Conservation (phyloP, 805 yeast genomes). For the Starmerella kuoi region DNA sequence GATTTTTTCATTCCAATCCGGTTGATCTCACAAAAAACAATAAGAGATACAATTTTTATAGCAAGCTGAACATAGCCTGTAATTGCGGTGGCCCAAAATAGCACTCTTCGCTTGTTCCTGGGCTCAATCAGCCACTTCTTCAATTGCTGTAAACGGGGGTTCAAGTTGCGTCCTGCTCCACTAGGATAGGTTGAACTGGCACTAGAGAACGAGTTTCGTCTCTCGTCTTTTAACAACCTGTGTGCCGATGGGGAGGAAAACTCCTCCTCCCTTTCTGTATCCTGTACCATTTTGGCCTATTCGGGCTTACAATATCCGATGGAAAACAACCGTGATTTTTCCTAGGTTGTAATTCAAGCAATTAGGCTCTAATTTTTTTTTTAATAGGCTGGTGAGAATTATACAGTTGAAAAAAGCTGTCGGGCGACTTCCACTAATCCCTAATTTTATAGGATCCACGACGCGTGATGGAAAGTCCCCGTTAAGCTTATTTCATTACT, state of each 20-base stretch:
- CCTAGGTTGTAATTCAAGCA: too few relatives aligned
- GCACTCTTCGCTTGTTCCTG: constrained; percentile 7
- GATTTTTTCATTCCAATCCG: constrained; percentile 5
- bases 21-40: constrained; percentile 11
- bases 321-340: too few relatives aligned
- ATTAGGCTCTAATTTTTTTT: too few relatives aligned
- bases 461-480: neutral
- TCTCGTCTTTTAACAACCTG: constrained; percentile 2
- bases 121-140: constrained; percentile 8
- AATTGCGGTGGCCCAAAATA: constrained; percentile 11
- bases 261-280: neutral
- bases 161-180: neutral
- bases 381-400: neutral
- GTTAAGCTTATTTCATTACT: neutral
- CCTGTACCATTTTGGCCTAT: constrained; percentile 1
- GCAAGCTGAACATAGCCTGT: constrained; percentile 15
- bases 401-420: neutral
- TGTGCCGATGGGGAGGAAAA: constrained; percentile 5
- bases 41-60: constrained; percentile 13
- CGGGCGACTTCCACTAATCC: neutral
- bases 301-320: too few relatives aligned
- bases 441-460: neutral
- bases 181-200: neutral
- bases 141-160: constrained; percentile 13
- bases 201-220: constrained; percentile 3